phyloP scores from a whole-genome alignment of 305 asterid species.

The Ajuga reptans region DNA sequence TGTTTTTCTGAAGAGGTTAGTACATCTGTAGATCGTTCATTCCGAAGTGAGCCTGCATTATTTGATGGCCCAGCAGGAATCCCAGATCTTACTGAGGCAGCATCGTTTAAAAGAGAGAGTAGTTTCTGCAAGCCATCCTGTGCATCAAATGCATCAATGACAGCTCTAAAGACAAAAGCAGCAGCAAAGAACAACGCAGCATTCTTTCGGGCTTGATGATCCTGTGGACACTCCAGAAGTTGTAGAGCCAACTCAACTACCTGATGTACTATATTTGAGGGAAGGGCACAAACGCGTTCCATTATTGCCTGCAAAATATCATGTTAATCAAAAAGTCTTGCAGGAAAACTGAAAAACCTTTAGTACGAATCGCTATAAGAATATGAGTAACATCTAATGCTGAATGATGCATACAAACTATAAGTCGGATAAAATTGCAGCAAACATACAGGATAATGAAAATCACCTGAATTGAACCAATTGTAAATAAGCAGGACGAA shows the following conservation, averaged over 20 bases:
- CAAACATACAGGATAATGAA: slow-evolving; percentile 1
- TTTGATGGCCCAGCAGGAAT: slow-evolving; percentile 58
- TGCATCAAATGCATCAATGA: slow-evolving; percentile 81
- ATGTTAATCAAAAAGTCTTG: slow-evolving; percentile 19
- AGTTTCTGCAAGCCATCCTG: slow-evolving; percentile 88
- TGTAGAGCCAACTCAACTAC: slow-evolving; percentile 86
- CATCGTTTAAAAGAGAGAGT: slow-evolving; percentile 71
- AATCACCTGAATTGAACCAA: slow-evolving; percentile 90
- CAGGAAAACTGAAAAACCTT: not conserved
- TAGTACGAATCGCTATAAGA: not conserved
- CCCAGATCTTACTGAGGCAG: slow-evolving; percentile 96
- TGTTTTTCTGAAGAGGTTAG: slow-evolving; percentile 93
- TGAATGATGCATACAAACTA: not conserved
- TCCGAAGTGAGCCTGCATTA: slow-evolving; percentile 66
- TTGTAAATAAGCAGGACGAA: slow-evolving; percentile 86
- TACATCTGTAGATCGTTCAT: slow-evolving; percentile 75
- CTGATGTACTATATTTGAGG: slow-evolving; percentile 68
- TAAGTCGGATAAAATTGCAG: slow-evolving; percentile 7
- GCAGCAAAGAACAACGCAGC: slow-evolving; percentile 90
- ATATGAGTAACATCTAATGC: not conserved
- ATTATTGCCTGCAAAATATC: slow-evolving; percentile 67
- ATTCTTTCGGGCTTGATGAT: slow-evolving; percentile 85
- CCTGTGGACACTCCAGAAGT: slow-evolving; percentile 76
- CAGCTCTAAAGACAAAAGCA: slow-evolving; percentile 92
- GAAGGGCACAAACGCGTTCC: slow-evolving; percentile 98